Evolutionary conservation across 2,329 filamentous ascomycete species (phyloP).

Genomic region (Exophiala viscosa): DNA sequence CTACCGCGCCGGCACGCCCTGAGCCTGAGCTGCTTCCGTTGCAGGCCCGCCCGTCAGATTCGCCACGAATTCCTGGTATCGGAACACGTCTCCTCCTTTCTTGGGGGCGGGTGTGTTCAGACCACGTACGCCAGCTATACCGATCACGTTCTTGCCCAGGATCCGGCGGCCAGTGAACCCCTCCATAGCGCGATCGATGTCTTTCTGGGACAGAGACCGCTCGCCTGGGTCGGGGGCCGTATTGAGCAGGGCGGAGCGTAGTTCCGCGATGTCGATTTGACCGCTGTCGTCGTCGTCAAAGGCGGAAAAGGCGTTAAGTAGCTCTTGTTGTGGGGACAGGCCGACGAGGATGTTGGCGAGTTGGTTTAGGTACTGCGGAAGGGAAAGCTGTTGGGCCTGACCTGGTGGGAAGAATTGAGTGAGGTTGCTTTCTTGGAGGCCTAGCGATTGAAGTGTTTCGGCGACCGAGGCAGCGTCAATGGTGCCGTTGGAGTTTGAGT

Average conservation of each 20-base stretch:
- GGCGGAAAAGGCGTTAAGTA: constrained; percentile 85
- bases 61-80: constrained; percentile 86
- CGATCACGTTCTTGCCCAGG: constrained; percentile 59
- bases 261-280: constrained; percentile 77
- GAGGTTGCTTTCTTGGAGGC: constrained; percentile 73
- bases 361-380: constrained; percentile 81
- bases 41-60: constrained; percentile 56
- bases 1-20: constrained; percentile 12
- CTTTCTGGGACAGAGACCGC: constrained; percentile 60
- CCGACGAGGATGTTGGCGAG: constrained; percentile 70
- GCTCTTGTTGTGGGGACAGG: constrained; percentile 72
- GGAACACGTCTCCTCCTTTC: constrained; percentile 82
- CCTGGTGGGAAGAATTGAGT: constrained; percentile 76
- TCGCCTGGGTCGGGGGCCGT: constrained; percentile 73
- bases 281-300: constrained; percentile 96
- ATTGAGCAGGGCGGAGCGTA: constrained; percentile 77
- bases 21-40: constrained; percentile 8
- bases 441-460: constrained; percentile 67
- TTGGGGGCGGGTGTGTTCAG: constrained; percentile 37
- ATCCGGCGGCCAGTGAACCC: constrained; percentile 81
- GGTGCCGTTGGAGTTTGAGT: constrained; percentile 79
- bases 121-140: constrained; percentile 25
- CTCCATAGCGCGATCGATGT: constrained; percentile 82
- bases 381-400: constrained; percentile 67
- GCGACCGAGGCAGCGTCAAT: constrained; percentile 79